phyloP scores from a whole-genome alignment of 768 basidiomycete species.

The Lentinus tigrinus region DNA sequence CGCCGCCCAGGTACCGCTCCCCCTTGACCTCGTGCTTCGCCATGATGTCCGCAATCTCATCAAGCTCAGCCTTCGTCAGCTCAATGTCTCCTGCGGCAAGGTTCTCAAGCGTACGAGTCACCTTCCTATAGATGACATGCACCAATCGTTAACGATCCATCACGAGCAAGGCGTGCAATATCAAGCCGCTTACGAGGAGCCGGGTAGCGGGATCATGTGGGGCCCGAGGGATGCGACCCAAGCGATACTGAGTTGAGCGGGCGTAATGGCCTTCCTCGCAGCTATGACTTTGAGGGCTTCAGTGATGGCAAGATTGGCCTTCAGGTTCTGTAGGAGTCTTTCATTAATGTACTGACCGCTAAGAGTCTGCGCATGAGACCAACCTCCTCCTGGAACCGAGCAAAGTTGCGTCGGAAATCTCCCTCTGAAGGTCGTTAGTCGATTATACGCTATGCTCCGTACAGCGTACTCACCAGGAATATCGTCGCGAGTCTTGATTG shows the following conservation, averaged over 20 bases:
- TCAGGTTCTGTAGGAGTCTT: slow-evolving; percentile 25
- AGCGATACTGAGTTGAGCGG: slow-evolving; percentile 40
- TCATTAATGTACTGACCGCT: no score
- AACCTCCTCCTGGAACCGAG: slow-evolving; percentile 6
- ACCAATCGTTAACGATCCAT: no score
- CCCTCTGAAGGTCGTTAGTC: slow-evolving; percentile 33
- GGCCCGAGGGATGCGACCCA: slow-evolving; percentile 22
- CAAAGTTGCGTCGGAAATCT: neutral
- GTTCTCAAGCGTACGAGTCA: slow-evolving; percentile 42
- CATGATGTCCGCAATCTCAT: slow-evolving; percentile 40
- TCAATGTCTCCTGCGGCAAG: slow-evolving; percentile 38
- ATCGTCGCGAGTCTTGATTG: slow-evolving; percentile 38
- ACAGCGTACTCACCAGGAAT: slow-evolving; percentile 22
- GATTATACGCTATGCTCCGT: slow-evolving; percentile 8
- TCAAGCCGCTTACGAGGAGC: slow-evolving; percentile 33
- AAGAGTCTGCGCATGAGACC: no score
- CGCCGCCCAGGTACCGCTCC: slow-evolving; percentile 33
- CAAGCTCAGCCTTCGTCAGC: slow-evolving; percentile 32
- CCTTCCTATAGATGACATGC: slow-evolving; percentile 26
- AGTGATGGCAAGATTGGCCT: slow-evolving; percentile 42
- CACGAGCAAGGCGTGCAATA: no score
- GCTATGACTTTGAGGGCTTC: slow-evolving; percentile 40
- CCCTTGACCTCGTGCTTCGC: slow-evolving; percentile 37
- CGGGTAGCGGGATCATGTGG: slow-evolving; percentile 44
- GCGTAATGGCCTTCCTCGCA: slow-evolving; percentile 38